Conservation (phyloP, 192 early-diverging fungal species). For the Coemansia sp. region DNA sequence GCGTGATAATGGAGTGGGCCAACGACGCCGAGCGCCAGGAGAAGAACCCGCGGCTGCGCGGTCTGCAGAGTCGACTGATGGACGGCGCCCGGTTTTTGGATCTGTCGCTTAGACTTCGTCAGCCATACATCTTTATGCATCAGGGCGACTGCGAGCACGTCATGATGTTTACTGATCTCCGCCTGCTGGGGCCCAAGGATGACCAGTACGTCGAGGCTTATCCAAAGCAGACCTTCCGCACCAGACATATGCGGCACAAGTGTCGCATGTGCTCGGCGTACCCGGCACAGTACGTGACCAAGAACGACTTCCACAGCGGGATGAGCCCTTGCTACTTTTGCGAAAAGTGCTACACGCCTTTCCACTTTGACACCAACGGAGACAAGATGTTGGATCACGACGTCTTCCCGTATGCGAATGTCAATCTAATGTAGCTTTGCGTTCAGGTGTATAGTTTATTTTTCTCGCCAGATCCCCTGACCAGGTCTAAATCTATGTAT, state of each 20-base stretch:
- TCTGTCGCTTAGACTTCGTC: slow-evolving; percentile 58
- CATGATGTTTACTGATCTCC: slow-evolving; percentile 61
- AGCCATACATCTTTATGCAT: slow-evolving; percentile 70
- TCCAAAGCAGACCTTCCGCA: slow-evolving; percentile 56
- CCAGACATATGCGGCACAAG: slow-evolving; percentile 53
- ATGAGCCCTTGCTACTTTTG: slow-evolving; percentile 69
- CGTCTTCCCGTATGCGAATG: slow-evolving; percentile 50
- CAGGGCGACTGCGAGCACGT: slow-evolving; percentile 78
- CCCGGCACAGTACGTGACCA: slow-evolving; percentile 60
- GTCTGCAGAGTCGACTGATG: slow-evolving; percentile 56
- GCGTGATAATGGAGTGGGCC: slow-evolving; percentile 69
- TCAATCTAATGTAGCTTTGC: slow-evolving; percentile 33
- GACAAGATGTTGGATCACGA: slow-evolving; percentile 52
- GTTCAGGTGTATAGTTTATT: too few relatives aligned
- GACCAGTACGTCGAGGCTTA: slow-evolving; percentile 53
- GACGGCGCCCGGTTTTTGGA: slow-evolving; percentile 59
- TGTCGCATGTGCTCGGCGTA: slow-evolving; percentile 62
- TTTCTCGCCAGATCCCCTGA: too few relatives aligned
- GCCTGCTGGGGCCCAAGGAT: slow-evolving; percentile 52
- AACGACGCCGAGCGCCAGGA: slow-evolving; percentile 51
- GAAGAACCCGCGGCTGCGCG: slow-evolving; percentile 46
- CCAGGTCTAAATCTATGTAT: too few relatives aligned
- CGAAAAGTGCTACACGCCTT: slow-evolving; percentile 62
- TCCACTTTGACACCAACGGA: slow-evolving; percentile 61
- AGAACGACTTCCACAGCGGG: slow-evolving; percentile 66